Evolutionary conservation across 495 filamentous ascomycete genomes (phyloP).

Genomic region (Lepidopterella palustris): DNA sequence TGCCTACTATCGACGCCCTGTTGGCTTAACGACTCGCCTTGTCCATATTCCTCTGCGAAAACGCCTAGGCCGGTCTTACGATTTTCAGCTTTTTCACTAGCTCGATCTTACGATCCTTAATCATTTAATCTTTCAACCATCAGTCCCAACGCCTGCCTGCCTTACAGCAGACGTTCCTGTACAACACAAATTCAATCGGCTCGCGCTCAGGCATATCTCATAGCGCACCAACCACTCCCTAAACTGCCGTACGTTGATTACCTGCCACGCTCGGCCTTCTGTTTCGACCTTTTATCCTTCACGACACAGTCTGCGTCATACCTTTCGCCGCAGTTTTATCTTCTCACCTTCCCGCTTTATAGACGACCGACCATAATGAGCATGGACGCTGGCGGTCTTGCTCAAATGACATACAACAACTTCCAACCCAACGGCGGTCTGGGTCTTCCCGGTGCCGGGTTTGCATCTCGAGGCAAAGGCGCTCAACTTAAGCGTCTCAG

Average conservation of each 20-base stretch:
- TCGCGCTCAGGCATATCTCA: neutral
- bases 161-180: slow-evolving; percentile 13
- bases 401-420: slow-evolving; percentile 93
- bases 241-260: slow-evolving; percentile 6
- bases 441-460: slow-evolving; percentile 67
- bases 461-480: slow-evolving; percentile 76
- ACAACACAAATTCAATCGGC: slow-evolving; percentile 1
- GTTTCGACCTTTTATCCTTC: slow-evolving; percentile 29
- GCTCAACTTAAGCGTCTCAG: slow-evolving; percentile 79
- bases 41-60: slow-evolving; percentile 4
- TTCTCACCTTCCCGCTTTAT: neutral
- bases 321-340: slow-evolving; percentile 14
- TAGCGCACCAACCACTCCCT: slow-evolving; percentile 12
- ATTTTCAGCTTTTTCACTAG: neutral
- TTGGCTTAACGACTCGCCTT: neutral
- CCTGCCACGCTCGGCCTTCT: neutral
- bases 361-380: slow-evolving; percentile 47
- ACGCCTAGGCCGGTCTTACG: slow-evolving; percentile 6
- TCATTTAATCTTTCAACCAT: slow-evolving; percentile 22
- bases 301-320: slow-evolving; percentile 14
- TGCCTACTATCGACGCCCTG: neutral
- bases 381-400: slow-evolving; percentile 98
- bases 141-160: slow-evolving; percentile 10
- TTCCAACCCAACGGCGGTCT: slow-evolving; percentile 58
- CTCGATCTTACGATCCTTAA: slow-evolving; percentile 29